Percentiles rank a stretch among this genome's conserved stretches.
These are phyloP conservation scores for Phytophthora hibernalis DNA, from an alignment of 352 stramenopile species.

Conservation along the genomic window DNA sequence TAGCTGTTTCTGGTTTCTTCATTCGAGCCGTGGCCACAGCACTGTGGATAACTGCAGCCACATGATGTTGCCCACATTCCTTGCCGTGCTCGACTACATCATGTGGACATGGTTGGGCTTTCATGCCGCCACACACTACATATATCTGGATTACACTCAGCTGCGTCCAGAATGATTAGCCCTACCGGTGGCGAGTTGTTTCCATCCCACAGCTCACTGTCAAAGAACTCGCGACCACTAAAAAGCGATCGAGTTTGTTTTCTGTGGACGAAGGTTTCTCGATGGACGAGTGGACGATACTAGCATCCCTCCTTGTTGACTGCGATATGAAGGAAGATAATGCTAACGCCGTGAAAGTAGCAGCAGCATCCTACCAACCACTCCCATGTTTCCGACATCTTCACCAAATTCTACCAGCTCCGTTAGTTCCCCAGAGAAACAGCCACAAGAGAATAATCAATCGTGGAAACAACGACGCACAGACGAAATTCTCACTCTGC, in stretches of 20 bases:
- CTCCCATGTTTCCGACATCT: too few species aligned
- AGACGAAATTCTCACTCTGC: constrained; percentile 25
- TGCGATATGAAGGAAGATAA: constrained; percentile 14
- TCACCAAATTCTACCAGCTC: constrained; percentile 1
- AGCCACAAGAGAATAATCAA: constrained; percentile 18
- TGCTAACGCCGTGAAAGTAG: neutral
- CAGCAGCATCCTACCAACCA: too few species aligned
- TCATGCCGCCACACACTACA: too few species aligned
- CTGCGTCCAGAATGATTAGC: neutral
- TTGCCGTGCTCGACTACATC: too few species aligned
- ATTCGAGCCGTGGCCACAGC: too few species aligned
- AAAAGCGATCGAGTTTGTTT: too few species aligned
- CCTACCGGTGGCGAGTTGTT: neutral
- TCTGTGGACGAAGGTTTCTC: constrained; percentile 21
- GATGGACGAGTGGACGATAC: constrained; percentile 31
- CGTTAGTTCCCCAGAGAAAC: constrained; percentile 5
- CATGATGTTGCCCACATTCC: too few species aligned
- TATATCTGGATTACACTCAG: neutral
- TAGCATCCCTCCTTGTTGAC: constrained; percentile 33
- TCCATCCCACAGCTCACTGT: too few species aligned
- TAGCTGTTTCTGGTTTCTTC: too few species aligned
- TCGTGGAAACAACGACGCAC: constrained; percentile 33
- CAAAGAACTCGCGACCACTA: too few species aligned
- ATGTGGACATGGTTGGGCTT: too few species aligned
- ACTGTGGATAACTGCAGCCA: too few species aligned